Conservation (phyloP, 805 yeast species). For the Metschnikowia koreensis region DNA sequence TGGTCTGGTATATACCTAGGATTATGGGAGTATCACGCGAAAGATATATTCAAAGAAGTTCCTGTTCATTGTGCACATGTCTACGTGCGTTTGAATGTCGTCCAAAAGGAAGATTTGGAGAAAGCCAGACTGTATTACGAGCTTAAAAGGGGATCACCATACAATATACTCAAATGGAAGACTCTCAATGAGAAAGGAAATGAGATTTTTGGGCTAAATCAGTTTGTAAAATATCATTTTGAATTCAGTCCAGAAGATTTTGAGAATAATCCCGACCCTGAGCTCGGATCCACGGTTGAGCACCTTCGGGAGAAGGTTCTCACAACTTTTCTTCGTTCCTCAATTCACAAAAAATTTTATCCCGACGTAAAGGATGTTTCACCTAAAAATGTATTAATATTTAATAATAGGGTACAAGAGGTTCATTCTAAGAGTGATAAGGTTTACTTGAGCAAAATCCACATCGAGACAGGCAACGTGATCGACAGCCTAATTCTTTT, state of each 20-base stretch:
- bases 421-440: conserved; percentile 22
- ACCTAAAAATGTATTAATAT: conserved; percentile 25
- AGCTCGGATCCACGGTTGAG: conserved; percentile 64
- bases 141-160: conserved; percentile 26
- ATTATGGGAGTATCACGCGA: conserved; percentile 51
- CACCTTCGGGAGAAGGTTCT: conserved; percentile 59
- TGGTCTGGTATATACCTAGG: conserved; percentile 42
- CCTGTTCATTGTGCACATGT: conserved; percentile 82
- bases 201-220: conserved; percentile 17
- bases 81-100: conserved; percentile 50
- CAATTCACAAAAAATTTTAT: conserved; percentile 23
- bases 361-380: conserved; percentile 2
- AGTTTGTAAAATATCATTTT: conserved; percentile 54
- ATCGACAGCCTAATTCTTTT: conserved; percentile 26
- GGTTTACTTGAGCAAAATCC: conserved; percentile 35
- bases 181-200: conserved; percentile 18
- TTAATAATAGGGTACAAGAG: conserved; percentile 29
- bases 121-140: conserved; percentile 29
- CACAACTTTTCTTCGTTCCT: conserved; percentile 48
- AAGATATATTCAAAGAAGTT: conserved; percentile 63
- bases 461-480: conserved; percentile 43
- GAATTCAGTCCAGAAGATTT: conserved; percentile 84
- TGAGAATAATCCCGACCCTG: conserved; percentile 56
- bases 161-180: conserved; percentile 22
- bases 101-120: conserved; percentile 15